These are phyloP conservation scores for Endocalyx cinctus DNA, from an alignment of 2,329 filamentous ascomycete species.

Conservation along the genomic window DNA sequence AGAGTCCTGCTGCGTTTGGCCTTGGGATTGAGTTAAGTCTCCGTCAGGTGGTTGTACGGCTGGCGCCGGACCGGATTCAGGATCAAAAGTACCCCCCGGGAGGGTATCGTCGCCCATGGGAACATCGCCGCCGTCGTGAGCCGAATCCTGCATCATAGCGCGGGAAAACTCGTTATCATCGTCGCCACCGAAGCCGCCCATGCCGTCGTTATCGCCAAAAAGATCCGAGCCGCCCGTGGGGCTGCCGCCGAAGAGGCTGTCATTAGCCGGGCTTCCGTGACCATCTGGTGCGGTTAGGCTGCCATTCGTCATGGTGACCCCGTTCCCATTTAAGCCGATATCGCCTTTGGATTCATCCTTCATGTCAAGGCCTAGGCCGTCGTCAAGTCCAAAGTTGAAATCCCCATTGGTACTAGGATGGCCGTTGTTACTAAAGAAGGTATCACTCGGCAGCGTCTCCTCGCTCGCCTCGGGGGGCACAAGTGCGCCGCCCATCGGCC, in stretches of 20 bases:
- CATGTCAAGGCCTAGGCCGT: constrained; percentile 29
- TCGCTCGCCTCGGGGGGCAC: constrained; percentile 68
- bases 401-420: constrained; percentile 54
- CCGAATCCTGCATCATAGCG: constrained; percentile 54
- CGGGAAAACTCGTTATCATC: constrained; percentile 80
- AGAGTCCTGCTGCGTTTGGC: constrained; percentile 9
- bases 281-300: constrained; percentile 50
- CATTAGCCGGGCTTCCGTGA: constrained; percentile 64
- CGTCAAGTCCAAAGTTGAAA: constrained; percentile 33
- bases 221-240: constrained; percentile 66
- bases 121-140: constrained; percentile 32
- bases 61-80: constrained; percentile 23
- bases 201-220: constrained; percentile 73
- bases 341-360: constrained; percentile 27
- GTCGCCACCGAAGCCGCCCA: constrained; percentile 68
- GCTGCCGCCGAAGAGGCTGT: constrained; percentile 78
- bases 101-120: constrained; percentile 33
- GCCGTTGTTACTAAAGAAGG: constrained; percentile 71
- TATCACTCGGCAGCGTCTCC: constrained; percentile 56
- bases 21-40: too few relatives aligned
- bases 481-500: constrained; percentile 70
- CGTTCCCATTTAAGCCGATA: constrained; percentile 27
- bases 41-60: constrained; percentile 21
- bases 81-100: constrained; percentile 32
- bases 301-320: constrained; percentile 24